phyloP scores from a whole-genome alignment of 192 early-diverging fungal species.

The Funneliformis mosseae region DNA sequence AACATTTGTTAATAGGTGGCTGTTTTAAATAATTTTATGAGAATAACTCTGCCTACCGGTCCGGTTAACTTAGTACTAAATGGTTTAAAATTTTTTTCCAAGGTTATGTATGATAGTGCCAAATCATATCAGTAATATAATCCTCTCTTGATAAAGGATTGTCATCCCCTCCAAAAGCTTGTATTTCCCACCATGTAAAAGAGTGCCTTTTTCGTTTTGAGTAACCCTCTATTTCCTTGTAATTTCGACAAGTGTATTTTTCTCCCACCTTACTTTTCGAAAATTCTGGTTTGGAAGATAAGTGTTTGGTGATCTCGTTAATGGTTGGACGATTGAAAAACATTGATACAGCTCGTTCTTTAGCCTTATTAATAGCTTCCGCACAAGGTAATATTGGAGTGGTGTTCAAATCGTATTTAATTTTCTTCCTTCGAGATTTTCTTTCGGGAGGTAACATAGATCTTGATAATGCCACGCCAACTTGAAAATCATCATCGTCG shows the following conservation, averaged over 20 bases:
- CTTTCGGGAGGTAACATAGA: not conserved
- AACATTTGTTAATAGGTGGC: too few species aligned
- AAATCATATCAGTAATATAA: constrained; percentile 21
- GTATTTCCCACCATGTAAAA: constrained; percentile 4
- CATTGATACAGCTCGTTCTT: not conserved
- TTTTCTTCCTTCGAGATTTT: not conserved
- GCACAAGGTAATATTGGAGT: not conserved
- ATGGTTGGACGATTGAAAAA: constrained; percentile 6
- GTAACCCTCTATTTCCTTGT: not conserved
- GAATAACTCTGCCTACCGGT: too few species aligned
- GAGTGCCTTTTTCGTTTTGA: not conserved
- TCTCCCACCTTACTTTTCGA: not conserved
- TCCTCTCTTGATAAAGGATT: not conserved
- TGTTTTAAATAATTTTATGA: too few species aligned
- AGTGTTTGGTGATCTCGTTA: not conserved
- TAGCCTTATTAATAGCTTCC: not conserved
- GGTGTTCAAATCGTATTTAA: constrained; percentile 5
- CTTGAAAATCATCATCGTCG: constrained; percentile 9
- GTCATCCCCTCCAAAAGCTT: constrained; percentile 7
- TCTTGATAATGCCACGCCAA: not conserved
- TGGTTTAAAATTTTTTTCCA: not conserved
- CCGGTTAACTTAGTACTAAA: too few species aligned
- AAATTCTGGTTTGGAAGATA: not conserved
- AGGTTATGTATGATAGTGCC: not conserved
- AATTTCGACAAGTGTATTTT: not conserved